These are phyloP conservation scores for Fusarium nelsonii DNA, from an alignment of 2,329 filamentous ascomycete species.

Conservation along the genomic window DNA sequence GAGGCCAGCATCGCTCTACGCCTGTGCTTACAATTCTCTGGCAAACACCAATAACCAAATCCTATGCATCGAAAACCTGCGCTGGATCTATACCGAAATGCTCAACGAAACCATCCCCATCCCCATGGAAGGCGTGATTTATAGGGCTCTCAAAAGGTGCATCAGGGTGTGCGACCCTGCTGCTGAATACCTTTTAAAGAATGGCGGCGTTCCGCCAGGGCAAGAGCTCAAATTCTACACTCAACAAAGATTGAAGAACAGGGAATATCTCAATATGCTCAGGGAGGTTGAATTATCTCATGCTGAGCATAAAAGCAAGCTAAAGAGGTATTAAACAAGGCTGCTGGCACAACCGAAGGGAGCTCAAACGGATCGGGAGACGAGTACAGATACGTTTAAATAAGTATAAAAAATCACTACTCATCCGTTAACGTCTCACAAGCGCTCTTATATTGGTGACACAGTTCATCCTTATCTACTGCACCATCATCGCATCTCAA, in stretches of 20 bases:
- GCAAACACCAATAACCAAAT: constrained; percentile 58
- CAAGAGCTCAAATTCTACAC: constrained; percentile 15
- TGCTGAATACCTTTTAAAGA: constrained; percentile 47
- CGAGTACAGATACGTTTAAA: constrained; percentile 28
- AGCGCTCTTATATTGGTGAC: not conserved
- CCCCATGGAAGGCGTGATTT: constrained; percentile 57
- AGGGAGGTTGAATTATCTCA: constrained; percentile 49
- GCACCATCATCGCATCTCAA: not conserved
- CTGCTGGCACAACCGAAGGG: not conserved
- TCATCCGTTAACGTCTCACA: not conserved
- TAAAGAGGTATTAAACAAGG: not conserved
- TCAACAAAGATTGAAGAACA: constrained; percentile 44
- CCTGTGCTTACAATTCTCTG: constrained; percentile 63
- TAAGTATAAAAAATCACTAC: not conserved
- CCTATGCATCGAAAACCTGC: constrained; percentile 62
- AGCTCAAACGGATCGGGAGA: not conserved
- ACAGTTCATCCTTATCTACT: not conserved
- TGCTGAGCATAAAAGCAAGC: constrained; percentile 2
- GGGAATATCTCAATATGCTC: constrained; percentile 53
- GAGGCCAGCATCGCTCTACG: constrained; percentile 68
- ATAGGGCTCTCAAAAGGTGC: constrained; percentile 64
- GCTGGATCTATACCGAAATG: constrained; percentile 72
- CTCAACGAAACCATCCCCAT: constrained; percentile 65
- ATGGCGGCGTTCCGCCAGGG: not conserved
- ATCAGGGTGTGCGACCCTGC: constrained; percentile 66